Evolutionary conservation across 2,329 filamentous ascomycete species (phyloP), one percentile per base, ranked within the genome.

Genomic region (Nigrospora osmanthi): DNA sequence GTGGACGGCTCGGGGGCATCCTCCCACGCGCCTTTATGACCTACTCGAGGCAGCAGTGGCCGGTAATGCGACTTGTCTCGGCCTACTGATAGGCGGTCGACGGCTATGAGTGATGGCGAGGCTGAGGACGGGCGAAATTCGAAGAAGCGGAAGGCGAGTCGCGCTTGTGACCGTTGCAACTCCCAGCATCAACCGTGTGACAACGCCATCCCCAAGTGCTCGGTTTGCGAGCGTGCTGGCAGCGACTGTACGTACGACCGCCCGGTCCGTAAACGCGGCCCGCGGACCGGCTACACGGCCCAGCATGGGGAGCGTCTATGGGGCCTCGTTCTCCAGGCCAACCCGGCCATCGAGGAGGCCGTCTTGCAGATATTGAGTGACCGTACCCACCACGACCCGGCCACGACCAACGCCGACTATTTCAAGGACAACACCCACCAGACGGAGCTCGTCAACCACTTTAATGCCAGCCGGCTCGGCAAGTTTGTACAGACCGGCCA

Each of bases 191-290:
- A 42, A n/a, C 40, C 69, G 6, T 72, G 69, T 54, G 69, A 72
- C 55, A 72, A 72, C 48, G 67, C 66, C 40, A 57, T 60, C 38
- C 69, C 69, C n/a, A 64, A 68, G 38, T 72, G 69, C 51, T 62
- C 67, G 51, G 69, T 71, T 36, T 72, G 69, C 43, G 63, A 66
- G 43, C 58, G 59, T 15, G 59, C 59, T n/a, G 59, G 59, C 16
- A 58, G 58, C 10, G 59, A 61, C 3, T 63, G 60, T 46, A 63
- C 60, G 11, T 63, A 63, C 42, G 59, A 63, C 47, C 47, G 60
- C 35, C 60, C 60, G n/a, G 53, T 63, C 16, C 58, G 60, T 23
- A 63, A 63, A 38, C 50, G 60, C 35, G 60, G 60, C 17, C 60
- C 60, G 35, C 56, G 60, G 11, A 62, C 58, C 44, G 60, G 60